These are phyloP conservation scores for Coemansia brasiliensis DNA, from an alignment of 192 early-diverging fungal genomes.

Conservation along the genomic window DNA sequence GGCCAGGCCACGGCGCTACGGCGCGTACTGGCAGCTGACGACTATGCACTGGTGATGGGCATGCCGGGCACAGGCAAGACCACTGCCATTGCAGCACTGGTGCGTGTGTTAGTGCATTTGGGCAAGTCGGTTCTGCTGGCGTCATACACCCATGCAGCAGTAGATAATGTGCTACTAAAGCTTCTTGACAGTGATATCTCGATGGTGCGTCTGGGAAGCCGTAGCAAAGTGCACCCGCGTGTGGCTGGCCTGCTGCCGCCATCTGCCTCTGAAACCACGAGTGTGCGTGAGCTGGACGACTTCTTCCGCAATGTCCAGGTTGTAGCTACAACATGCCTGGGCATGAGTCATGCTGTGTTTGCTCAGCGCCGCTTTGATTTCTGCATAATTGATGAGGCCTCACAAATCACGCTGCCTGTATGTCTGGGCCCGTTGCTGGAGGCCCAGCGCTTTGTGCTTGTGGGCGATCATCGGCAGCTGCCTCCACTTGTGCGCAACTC, in stretches of 20 bases:
- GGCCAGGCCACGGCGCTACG: constrained; percentile 72
- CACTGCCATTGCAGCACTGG: constrained; percentile 80
- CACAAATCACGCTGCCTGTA: constrained; percentile 88
- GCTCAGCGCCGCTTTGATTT: constrained; percentile 82
- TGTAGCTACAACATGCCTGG: constrained; percentile 88
- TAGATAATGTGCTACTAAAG: constrained; percentile 91
- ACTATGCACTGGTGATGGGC: constrained; percentile 89
- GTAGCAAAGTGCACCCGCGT: constrained; percentile 60
- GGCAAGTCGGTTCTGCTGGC: constrained; percentile 82
- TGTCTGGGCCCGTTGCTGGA: constrained; percentile 85
- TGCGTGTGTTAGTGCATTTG: constrained; percentile 61
- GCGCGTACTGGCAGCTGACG: constrained; percentile 71
- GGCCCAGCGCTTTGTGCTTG: constrained; percentile 83
- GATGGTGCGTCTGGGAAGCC: constrained; percentile 76
- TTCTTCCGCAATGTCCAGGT: constrained; percentile 65
- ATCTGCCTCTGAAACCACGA: constrained; percentile 41
- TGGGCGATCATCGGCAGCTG: constrained; percentile 95
- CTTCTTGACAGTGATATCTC: constrained; percentile 61
- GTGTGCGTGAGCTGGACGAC: constrained; percentile 61
- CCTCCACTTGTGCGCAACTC: constrained; percentile 77
- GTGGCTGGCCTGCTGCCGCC: constrained; percentile 42
- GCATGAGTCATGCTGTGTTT: constrained; percentile 78
- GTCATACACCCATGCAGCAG: constrained; percentile 89
- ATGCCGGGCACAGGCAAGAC: constrained; percentile 99
- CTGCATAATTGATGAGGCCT: constrained; percentile 96